These are phyloP conservation scores for Scutellaria baicalensis DNA, from an alignment of 257 asterid genomes.

Conservation along the genomic window DNA sequence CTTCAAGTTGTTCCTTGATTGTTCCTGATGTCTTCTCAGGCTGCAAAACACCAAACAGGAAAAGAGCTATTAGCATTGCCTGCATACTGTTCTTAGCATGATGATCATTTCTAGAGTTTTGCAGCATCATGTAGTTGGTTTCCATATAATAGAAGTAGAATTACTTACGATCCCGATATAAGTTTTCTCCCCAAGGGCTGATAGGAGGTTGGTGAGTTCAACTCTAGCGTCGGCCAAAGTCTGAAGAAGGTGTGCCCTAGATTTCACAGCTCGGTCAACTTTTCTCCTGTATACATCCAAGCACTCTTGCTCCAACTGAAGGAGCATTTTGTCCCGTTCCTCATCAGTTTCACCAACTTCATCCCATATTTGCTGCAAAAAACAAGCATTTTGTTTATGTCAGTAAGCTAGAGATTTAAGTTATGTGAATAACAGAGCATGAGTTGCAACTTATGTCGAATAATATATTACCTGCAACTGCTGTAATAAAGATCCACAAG, in stretches of 20 bases:
- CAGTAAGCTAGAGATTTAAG: neutral
- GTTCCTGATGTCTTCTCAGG: constrained; percentile 94
- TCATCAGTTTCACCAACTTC: constrained; percentile 92
- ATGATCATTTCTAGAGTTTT: neutral
- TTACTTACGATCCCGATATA: constrained; percentile 67
- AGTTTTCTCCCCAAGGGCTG: constrained; percentile 82
- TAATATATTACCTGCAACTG: constrained; percentile 62
- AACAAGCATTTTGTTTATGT: constrained; percentile 5
- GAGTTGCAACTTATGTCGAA: neutral
- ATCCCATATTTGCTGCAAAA: constrained; percentile 87
- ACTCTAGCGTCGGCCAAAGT: constrained; percentile 83
- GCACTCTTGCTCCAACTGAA: constrained; percentile 89
- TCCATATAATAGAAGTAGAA: neutral
- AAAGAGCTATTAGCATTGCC: neutral
- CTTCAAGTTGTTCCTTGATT: constrained; percentile 92
- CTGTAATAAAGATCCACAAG: constrained; percentile 80
- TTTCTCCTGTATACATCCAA: constrained; percentile 88
- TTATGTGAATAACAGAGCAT: constrained; percentile 4
- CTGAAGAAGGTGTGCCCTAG: constrained; percentile 81
- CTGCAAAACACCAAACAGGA: constrained; percentile 32
- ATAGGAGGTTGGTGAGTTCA: constrained; percentile 76
- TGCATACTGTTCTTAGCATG: neutral
- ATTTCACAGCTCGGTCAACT: constrained; percentile 86
- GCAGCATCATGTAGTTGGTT: neutral
- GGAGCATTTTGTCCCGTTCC: constrained; percentile 80